phyloP scores from a whole-genome alignment of 768 basidiomycete species.

The Hygrocybe punicea region DNA sequence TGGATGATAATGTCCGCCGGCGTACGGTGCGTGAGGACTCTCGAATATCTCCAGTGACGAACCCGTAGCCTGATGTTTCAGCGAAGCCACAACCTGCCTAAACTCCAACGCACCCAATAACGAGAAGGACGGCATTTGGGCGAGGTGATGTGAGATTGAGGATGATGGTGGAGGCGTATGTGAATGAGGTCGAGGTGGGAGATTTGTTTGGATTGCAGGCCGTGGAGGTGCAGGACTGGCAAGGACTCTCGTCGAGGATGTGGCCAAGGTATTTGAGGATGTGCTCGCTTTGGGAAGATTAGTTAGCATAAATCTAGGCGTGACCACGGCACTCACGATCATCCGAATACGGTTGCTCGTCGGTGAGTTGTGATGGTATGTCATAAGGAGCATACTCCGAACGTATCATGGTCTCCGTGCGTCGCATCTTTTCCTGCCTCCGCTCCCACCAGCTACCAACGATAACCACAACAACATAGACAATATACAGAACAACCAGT shows the following conservation, averaged over 20 bases:
- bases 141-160: conserved; percentile 34
- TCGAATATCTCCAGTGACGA: conserved; percentile 64
- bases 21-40: conserved; percentile 62
- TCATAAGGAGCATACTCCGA: conserved; percentile 57
- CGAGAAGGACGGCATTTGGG: conserved; percentile 78
- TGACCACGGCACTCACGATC: conserved; percentile 44
- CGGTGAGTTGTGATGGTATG: conserved; percentile 28
- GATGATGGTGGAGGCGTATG: conserved; percentile 52
- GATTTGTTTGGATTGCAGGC: conserved; percentile 30
- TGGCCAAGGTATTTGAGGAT: conserved; percentile 17
- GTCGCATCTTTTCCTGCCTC: conserved; percentile 46
- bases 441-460: conserved; percentile 73
- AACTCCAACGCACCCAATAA: conserved; percentile 96
- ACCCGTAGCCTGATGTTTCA: conserved; percentile 65
- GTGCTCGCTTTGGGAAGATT: conserved; percentile 13
- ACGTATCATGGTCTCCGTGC: conserved; percentile 51
- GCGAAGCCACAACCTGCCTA: conserved; percentile 79
- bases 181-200: conserved; percentile 43
- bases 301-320: conserved; percentile 5
- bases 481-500: conserved; percentile 69
- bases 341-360: conserved; percentile 56
- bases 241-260: conserved; percentile 40
- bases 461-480: conserved; percentile 77
- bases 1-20: conserved; percentile 68
- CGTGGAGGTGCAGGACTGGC: conserved; percentile 38